Evolutionary conservation across 2,329 filamentous ascomycete genomes (phyloP), one percentile per base, ranked within the genome.

Genomic region (Beauveria scarabaeidicola): DNA sequence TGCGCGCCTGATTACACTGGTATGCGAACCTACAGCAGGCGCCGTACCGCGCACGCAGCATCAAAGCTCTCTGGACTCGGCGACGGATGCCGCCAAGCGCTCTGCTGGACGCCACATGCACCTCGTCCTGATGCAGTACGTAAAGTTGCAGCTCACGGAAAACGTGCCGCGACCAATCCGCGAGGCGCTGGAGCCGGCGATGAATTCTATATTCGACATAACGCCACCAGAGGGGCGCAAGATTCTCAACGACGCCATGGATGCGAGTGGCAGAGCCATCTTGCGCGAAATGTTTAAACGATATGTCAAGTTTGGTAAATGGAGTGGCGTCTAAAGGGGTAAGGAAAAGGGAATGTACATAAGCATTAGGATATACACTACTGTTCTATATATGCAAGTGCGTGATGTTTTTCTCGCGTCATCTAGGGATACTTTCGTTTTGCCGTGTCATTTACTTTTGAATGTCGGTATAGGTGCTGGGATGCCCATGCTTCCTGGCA

Each of bases 261-360:
- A 87, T 67, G 75, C 73, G 3, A 81, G 79, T 63, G 84, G 83
- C 7, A 74, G 84, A 62, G 83, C 80, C 1, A 78, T 87, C 29
- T 77, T 86, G 69, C 76, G 76, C 64, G 78, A 81, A 61, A 74
- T 86, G 75, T 85, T 80, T 63, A 81, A 78, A 66, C 75, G 79
- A 69, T 87, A 84, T 68, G 76, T 76, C 68, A 82, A 78, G 70
- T 86, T 85, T 74, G 83, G 83, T 46, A 85, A 84, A 74, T 86
- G 84, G 83, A 83, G 73, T 55, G 82, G 82, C 38, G 77, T 84
- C 25, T 84, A 75, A 70, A 64, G 55, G n/a, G 36, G 58, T 21
- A 51, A 55, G 50, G 65, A 29, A 38, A 38, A 8, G 19, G n/a
- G 9, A 23, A 50, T 60, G 52, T 60, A 57, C 47, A 60, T 60